Percentiles rank a stretch among this genome's conserved stretches.
Evolutionary conservation across 2,329 filamentous ascomycete genomes (phyloP).

Genomic region (Colletotrichum somersetense): DNA sequence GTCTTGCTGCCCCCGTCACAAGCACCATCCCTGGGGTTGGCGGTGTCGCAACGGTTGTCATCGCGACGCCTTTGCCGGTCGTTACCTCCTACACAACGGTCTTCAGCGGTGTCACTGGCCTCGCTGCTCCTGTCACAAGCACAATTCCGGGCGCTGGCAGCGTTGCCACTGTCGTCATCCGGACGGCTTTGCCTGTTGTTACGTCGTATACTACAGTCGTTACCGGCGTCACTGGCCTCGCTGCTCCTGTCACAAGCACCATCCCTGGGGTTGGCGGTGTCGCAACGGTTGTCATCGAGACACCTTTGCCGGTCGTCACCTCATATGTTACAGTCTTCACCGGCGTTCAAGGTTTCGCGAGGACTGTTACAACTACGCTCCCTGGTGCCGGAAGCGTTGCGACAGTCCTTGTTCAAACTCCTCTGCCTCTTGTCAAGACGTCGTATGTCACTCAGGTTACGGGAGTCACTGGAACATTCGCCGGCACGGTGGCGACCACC

Average conservation of each 20-base stretch:
- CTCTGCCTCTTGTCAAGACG: background rate
- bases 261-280: background rate
- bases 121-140: background rate
- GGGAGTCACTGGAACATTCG: slow-evolving; percentile 4
- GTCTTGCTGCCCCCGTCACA: background rate
- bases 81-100: background rate
- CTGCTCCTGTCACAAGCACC: background rate
- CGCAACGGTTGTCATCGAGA: slow-evolving; percentile 1
- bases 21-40: background rate
- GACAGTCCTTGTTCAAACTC: background rate
- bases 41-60: background rate
- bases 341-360: slow-evolving; percentile 5
- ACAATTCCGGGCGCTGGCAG: accelerated
- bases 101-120: background rate
- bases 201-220: background rate
- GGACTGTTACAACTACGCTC: background rate
- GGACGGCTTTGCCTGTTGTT: background rate
- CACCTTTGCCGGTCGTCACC: background rate
- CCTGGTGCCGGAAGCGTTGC: slow-evolving; percentile 1
- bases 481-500: slow-evolving; percentile 9
- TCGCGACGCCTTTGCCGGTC: background rate
- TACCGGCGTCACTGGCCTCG: background rate
- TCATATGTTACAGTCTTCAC: slow-evolving; percentile 5
- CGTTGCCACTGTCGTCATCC: background rate
- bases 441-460: background rate